Conservation (phyloP, 257 asterid genomes). For the Ocimum tenuiflorum region DNA sequence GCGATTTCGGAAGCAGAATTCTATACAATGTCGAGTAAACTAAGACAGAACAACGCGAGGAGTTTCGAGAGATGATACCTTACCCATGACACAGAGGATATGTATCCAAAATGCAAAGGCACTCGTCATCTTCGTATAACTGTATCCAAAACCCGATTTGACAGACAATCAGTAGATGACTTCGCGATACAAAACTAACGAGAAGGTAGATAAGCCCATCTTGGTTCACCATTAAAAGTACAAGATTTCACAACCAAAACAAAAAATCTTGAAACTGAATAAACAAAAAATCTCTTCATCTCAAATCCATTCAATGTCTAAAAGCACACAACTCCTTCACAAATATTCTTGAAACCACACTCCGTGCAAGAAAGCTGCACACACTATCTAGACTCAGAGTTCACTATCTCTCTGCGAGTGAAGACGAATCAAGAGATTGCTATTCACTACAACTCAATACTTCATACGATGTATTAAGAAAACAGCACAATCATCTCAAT, state of each 20-base stretch:
- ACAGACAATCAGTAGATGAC: constrained; percentile 19
- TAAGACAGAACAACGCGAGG: constrained; percentile 16
- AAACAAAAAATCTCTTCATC: background rate
- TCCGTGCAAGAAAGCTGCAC: background rate
- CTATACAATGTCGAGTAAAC: background rate
- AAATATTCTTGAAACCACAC: background rate
- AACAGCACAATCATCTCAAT: background rate
- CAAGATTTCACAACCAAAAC: background rate
- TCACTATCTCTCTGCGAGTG: background rate
- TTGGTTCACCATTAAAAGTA: background rate
- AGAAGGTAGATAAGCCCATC: background rate
- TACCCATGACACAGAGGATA: constrained; percentile 93
- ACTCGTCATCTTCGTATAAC: constrained; percentile 86
- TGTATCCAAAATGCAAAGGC: constrained; percentile 85
- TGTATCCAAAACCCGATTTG: constrained; percentile 33
- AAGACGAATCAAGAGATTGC: too few relatives aligned
- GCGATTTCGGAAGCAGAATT: background rate
- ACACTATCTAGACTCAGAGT: background rate
- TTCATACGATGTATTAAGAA: background rate
- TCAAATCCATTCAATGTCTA: background rate
- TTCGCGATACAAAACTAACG: constrained; percentile 1
- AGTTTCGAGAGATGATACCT: constrained; percentile 55
- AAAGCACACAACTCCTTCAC: background rate
- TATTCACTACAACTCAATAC: background rate
- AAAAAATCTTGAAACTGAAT: background rate